Evolutionary conservation across 177 flowering plant species (phyloP).

Genomic region (Telopea speciosissima): DNA sequence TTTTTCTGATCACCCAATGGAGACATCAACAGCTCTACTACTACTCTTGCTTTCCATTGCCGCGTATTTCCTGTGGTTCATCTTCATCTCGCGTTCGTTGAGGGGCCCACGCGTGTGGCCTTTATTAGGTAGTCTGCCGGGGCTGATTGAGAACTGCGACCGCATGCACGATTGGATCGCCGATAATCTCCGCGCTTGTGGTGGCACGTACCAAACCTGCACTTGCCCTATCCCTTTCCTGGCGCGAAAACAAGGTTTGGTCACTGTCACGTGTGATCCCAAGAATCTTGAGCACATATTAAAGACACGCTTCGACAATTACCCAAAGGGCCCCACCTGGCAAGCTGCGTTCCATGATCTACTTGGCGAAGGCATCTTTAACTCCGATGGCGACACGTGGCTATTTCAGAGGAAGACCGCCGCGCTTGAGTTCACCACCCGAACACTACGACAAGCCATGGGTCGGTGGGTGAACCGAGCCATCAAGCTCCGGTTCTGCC

Average conservation of each 20-base stretch:
- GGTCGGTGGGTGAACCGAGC: conserved; percentile 73
- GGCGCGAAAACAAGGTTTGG: conserved; percentile 49
- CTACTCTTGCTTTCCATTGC: conserved; percentile 21
- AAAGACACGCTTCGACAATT: conserved; percentile 62
- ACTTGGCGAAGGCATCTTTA: conserved; percentile 78
- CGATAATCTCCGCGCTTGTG: conserved; percentile 52
- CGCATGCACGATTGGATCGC: conserved; percentile 83
- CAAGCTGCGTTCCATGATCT: conserved; percentile 68
- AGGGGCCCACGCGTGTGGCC: conserved; percentile 84
- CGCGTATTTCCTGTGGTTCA: conserved; percentile 57
- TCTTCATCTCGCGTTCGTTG: conserved; percentile 26
- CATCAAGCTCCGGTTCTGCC: conserved; percentile 48
- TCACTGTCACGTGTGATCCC: conserved; percentile 71
- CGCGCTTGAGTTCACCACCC: conserved; percentile 70
- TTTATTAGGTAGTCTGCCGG: conserved; percentile 62
- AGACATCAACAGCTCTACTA: conserved; percentile 30
- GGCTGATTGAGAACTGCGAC: conserved; percentile 41
- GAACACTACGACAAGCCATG: conserved; percentile 80
- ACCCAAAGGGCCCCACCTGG: conserved; percentile 79
- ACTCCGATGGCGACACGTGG: conserved; percentile 84
- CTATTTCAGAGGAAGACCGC: conserved; percentile 71
- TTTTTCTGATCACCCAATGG: conserved; percentile 27
- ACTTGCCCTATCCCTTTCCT: conserved; percentile 44
- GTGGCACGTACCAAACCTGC: conserved; percentile 80
- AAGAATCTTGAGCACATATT: conserved; percentile 63